Evolutionary conservation across 1,139 yeast genomes (phyloP).

Genomic region (Ogataea hybrid): DNA sequence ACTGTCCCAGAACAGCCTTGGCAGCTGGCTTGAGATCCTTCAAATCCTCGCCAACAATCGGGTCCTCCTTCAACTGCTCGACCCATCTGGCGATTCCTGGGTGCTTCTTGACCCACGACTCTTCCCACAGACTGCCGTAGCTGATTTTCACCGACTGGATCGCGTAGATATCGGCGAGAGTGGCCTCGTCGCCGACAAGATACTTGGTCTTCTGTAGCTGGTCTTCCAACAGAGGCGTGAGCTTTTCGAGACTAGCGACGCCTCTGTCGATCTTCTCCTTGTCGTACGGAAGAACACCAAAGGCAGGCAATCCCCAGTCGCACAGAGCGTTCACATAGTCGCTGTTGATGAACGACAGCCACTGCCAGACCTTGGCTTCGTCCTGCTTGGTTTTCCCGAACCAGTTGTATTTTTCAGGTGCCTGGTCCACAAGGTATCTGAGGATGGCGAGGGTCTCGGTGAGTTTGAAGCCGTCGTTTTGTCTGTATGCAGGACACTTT

Average conservation of each 20-base stretch:
- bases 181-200: slow-evolving; percentile 30
- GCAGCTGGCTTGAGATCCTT: too few species aligned
- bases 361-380: slow-evolving; percentile 29
- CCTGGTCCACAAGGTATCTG: slow-evolving; percentile 28
- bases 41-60: too few species aligned
- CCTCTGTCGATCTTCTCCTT: neutral
- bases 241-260: neutral
- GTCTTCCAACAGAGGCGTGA: slow-evolving; percentile 23
- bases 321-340: slow-evolving; percentile 25
- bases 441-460: slow-evolving; percentile 30
- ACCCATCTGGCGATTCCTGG: too few species aligned
- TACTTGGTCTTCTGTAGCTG: slow-evolving; percentile 28
- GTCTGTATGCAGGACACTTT: slow-evolving; percentile 32
- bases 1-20: too few species aligned
- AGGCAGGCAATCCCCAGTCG: slow-evolving; percentile 19
- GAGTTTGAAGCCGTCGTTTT: slow-evolving; percentile 27
- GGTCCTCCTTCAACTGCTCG: too few species aligned
- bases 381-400: slow-evolving; percentile 25
- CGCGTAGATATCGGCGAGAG: slow-evolving; percentile 35
- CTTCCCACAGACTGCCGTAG: slow-evolving; percentile 44
- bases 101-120: too few species aligned
- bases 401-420: slow-evolving; percentile 23
- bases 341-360: slow-evolving; percentile 29
- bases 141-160: slow-evolving; percentile 41
- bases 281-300: slow-evolving; percentile 14